These are phyloP conservation scores for Penicillium robsamsonii DNA, from an alignment of 495 filamentous ascomycete species.

Conservation along the genomic window DNA sequence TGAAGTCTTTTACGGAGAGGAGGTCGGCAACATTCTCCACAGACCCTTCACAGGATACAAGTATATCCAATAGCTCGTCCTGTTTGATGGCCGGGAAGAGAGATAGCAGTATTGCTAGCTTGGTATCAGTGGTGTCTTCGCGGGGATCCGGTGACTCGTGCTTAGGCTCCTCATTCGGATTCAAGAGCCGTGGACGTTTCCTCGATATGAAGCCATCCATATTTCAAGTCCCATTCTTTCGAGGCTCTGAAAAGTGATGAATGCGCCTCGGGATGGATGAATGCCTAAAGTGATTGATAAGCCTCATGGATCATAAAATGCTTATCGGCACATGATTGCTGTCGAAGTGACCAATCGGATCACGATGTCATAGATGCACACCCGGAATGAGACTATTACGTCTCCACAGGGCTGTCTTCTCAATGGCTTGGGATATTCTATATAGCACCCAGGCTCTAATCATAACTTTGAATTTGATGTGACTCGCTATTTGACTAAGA, in stretches of 20 bases:
- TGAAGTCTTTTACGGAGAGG: conserved; percentile 37
- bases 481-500: too few relatives aligned
- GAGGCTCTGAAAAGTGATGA: neutral
- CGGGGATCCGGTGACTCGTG: conserved; percentile 4
- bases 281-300: neutral
- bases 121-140: conserved; percentile 83
- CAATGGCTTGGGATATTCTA: neutral
- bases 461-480: too few relatives aligned
- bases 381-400: too few relatives aligned
- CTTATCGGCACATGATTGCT: conserved; percentile 36
- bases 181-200: conserved; percentile 46
- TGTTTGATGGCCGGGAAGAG: conserved; percentile 64
- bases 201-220: conserved; percentile 61
- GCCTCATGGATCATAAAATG: neutral
- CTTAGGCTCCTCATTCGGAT: conserved; percentile 7
- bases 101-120: conserved; percentile 78
- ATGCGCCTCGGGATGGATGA: neutral
- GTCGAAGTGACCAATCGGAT: conserved; percentile 35
- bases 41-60: conserved; percentile 74
- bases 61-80: conserved; percentile 68
- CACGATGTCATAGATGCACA: neutral
- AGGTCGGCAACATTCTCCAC: conserved; percentile 60
- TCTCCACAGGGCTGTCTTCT: neutral
- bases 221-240: neutral
- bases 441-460: neutral